Base-by-base conservation (phyloP, 257 asterid genomes). In the Linderniella brevidens region DNA sequence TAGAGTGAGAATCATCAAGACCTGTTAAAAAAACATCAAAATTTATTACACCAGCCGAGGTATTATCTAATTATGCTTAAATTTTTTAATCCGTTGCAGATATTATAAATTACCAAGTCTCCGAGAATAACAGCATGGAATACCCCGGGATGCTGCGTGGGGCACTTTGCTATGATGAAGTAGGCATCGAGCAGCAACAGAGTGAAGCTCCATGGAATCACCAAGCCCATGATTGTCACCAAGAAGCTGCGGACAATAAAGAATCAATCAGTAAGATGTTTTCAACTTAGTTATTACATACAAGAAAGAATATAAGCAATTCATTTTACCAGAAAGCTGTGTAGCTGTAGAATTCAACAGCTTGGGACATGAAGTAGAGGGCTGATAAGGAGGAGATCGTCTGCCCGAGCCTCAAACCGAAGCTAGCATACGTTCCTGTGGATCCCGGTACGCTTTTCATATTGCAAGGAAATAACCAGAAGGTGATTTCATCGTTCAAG, bases 191-290 rank as follows among this genome's bases (percentile, higher is more conserved):
- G 75, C 50, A 79, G 47, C 4, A 83, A 92, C 43, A 84, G 55
- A 53, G 95, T 73, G 49, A 68, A 55, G 56, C 95, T 83, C 95
- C 95, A 83, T 13, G 95, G 93, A 52, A 83, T 70, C 45, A 67
- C 78, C 57, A 80, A 66, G 17, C 95, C 93, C 95, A 73, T 80
- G 58, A 75, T 68, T 48, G 78, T 77, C 37, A 77, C 83, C 68
- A 75, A 60, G 65, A 77, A 75, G 61, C 93, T 83, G 84, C 19
- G 41, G 40, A 50, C n/a, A 48, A 9, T 9, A 25, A 9, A 42
- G 14, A 50, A 48, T 25, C 44, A 13, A 37, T 8, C 3, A 50
- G 17, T 9, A n/a, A 19, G 40, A 48, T 49, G 64, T 15, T 38
- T 35, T 41, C n/a, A 6, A 35, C 10, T 29, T 16, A 12, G 35